These are phyloP conservation scores for Mikania micrantha DNA, from an alignment of 129 eudicot species.

Conservation along the genomic window DNA sequence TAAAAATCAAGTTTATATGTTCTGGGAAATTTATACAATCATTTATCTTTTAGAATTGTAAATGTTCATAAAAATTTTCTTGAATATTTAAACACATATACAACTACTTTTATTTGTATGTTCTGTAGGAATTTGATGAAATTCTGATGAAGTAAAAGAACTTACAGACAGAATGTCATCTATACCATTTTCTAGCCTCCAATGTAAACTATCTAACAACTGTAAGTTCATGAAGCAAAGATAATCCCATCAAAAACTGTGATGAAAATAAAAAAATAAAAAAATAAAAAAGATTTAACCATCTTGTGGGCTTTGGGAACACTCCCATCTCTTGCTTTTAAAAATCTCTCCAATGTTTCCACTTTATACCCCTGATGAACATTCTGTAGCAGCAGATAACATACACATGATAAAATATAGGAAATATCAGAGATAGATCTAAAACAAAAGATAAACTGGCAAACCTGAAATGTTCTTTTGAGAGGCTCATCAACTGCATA, in stretches of 20 bases:
- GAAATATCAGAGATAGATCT: background rate
- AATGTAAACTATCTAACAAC: constrained; percentile 60
- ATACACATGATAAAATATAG: background rate
- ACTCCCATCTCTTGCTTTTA: constrained; percentile 31
- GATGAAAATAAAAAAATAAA: background rate
- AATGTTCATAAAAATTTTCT: no score
- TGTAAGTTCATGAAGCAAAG: constrained; percentile 27
- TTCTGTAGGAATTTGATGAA: background rate
- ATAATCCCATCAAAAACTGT: constrained; percentile 4
- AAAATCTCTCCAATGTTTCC: constrained; percentile 48
- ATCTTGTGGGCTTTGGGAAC: constrained; percentile 49
- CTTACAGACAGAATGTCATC: constrained; percentile 66
- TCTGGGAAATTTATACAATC: no score
- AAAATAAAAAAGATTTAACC: constrained; percentile 26
- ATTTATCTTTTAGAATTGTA: no score
- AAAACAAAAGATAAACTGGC: background rate
- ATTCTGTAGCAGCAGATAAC: constrained; percentile 10
- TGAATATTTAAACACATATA: background rate
- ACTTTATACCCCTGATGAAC: constrained; percentile 61
- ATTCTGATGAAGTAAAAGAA: background rate
- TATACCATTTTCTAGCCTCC: constrained; percentile 65
- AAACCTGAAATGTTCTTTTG: constrained; percentile 60
- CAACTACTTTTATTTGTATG: background rate
- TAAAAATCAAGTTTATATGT: no score
- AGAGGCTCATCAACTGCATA: constrained; percentile 72